Conservation (phyloP, 768 basidiomycete species). For the Kwoniella sp. region DNA sequence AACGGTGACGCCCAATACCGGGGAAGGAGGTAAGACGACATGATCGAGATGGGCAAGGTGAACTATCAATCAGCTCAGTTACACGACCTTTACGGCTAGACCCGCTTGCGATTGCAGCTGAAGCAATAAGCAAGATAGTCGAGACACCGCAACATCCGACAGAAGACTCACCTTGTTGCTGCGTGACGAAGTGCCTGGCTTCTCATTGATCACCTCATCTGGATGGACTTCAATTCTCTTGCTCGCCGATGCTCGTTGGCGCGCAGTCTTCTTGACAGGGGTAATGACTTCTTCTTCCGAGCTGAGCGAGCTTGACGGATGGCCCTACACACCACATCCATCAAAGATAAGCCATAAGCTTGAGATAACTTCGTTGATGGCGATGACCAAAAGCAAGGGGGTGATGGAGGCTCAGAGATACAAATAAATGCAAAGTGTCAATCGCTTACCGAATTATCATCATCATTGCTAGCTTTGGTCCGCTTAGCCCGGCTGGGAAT, state of each 20-base stretch:
- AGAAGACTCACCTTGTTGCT: constrained; percentile 23
- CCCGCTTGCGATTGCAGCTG: neutral
- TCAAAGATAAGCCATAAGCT: neutral
- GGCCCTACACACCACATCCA: neutral
- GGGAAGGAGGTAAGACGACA: neutral
- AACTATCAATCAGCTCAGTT: neutral
- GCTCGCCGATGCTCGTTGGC: constrained; percentile 25
- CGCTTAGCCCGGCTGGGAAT: neutral
- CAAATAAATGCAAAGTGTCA: no score
- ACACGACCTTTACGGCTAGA: neutral
- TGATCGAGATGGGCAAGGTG: neutral
- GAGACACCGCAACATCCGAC: neutral
- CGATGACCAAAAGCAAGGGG: no score
- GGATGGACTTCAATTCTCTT: constrained; percentile 13
- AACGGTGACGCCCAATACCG: neutral
- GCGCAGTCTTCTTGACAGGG: constrained; percentile 26
- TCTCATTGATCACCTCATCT: constrained; percentile 6
- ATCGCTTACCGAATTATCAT: constrained; percentile 10
- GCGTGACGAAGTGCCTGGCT: neutral
- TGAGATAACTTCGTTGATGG: no score
- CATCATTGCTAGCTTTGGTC: constrained; percentile 27
- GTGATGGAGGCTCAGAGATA: neutral
- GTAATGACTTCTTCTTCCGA: constrained; percentile 11
- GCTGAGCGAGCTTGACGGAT: neutral
- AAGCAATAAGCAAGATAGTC: neutral